Evolutionary conservation across 2,329 filamentous ascomycete genomes (phyloP).

Genomic region (Intubia oerlemansii): DNA sequence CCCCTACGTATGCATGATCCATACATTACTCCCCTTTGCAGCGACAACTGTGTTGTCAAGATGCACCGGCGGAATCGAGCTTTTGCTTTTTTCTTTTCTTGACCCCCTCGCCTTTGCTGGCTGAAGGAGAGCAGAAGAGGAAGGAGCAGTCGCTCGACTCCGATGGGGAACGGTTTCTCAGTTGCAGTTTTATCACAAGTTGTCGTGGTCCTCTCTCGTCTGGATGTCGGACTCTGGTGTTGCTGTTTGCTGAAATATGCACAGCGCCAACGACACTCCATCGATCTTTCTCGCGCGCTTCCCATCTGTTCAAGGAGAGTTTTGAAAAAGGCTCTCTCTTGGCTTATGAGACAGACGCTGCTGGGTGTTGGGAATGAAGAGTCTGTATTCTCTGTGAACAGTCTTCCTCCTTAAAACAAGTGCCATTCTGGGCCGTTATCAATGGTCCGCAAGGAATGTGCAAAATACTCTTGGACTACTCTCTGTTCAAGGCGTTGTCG

Average conservation of each 20-base stretch:
- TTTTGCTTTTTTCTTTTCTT: no score
- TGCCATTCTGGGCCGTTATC: no score
- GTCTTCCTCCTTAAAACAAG: conserved; percentile 59
- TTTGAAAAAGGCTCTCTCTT: not conserved
- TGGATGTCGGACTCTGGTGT: conserved; percentile 30
- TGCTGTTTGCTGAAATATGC: no score
- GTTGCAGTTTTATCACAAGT: conserved; percentile 40
- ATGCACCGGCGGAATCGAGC: no score
- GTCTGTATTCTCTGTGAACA: conserved; percentile 2
- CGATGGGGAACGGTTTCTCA: no score
- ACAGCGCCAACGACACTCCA: no score
- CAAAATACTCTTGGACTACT: conserved; percentile 22
- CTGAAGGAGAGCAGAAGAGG: no score
- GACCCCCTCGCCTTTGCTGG: no score
- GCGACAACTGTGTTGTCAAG: no score
- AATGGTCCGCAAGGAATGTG: no score
- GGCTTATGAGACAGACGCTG: conserved; percentile 14
- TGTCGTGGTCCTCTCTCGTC: conserved; percentile 70
- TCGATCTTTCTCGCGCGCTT: conserved; percentile 29
- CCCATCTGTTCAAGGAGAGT: conserved; percentile 31
- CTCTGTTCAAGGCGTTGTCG: conserved; percentile 48
- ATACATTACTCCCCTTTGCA: no score
- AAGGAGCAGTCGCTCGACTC: no score
- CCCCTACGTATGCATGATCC: conserved; percentile 7
- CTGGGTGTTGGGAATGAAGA: conserved; percentile 68